A percentile compares a stretch with the other conserved stretches of the same genome.
Conservation (phyloP, 768 basidiomycete genomes). For the Pleurotus platypus region DNA sequence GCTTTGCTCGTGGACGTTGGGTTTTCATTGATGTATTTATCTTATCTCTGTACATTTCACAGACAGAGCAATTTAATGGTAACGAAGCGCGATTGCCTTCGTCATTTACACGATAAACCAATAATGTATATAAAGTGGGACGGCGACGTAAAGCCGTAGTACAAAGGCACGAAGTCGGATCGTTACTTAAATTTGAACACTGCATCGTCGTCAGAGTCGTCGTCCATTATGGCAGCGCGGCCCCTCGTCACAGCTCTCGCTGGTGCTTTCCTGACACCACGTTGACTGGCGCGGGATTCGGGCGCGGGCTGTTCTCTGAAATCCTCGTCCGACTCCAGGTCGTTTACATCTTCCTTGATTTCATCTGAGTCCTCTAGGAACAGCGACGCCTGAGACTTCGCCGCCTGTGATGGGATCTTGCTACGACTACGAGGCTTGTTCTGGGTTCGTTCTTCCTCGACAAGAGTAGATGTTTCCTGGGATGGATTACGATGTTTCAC, state of each 20-base stretch:
- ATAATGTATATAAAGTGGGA: too few relatives aligned
- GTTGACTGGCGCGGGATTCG: slow-evolving; percentile 20
- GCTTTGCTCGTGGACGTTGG: too few relatives aligned
- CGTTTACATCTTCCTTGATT: slow-evolving; percentile 21
- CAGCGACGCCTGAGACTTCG: slow-evolving; percentile 12
- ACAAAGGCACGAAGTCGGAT: too few relatives aligned
- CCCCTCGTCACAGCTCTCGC: slow-evolving; percentile 24
- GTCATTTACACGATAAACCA: too few relatives aligned
- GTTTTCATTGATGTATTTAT: too few relatives aligned
- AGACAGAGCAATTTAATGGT: slow-evolving; percentile 9
- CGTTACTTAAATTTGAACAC: slow-evolving; percentile 43
- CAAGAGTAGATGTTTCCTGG: slow-evolving; percentile 35
- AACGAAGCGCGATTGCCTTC: too few relatives aligned
- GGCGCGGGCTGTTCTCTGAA: slow-evolving; percentile 20
- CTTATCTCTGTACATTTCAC: too few relatives aligned
- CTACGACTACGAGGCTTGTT: slow-evolving; percentile 12
- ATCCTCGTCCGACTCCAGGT: slow-evolving; percentile 12
- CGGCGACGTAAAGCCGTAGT: too few relatives aligned
- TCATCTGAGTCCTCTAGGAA: slow-evolving; percentile 13
- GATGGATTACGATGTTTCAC: slow-evolving; percentile 19
- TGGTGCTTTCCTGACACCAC: slow-evolving; percentile 20
- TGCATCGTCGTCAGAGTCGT: slow-evolving; percentile 69
- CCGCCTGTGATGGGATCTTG: slow-evolving; percentile 16
- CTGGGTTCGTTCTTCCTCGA: slow-evolving; percentile 51
- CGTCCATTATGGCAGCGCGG: slow-evolving; percentile 40